Base-by-base conservation (phyloP, 2,329 filamentous ascomycete genomes). In the Aureobasidium sp. region DNA sequence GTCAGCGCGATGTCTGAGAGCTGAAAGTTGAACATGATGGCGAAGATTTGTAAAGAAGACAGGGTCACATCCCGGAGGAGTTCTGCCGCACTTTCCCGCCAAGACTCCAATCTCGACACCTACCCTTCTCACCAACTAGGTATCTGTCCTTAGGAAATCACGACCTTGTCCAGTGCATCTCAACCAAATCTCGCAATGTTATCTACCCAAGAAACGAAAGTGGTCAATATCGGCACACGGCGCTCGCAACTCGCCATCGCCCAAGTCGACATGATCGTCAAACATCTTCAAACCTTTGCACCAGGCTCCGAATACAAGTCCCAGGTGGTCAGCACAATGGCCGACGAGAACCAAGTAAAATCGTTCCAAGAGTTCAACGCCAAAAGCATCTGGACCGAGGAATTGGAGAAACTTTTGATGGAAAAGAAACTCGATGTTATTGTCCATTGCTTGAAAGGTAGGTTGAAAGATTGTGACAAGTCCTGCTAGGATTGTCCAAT, bases 371-470 rank as follows among this genome's bases (percentile, higher is more conserved):
- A 89, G 67, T 86, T 96, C 70, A 87, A 86, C 61, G 88, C 89
- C 60, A 96, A 96, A 78, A 90, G 88, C 61, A 78, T 97, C 62
- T 97, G 92, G 92, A 96, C 93, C 3, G 84, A 89, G 65, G 91
- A 96, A 76, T 79, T 97, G 53, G 92, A 96, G 74, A 85, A 85
- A 31, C 79, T 84, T 67, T 79, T 95, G 57, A 76, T 85, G 50
- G 80, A 81, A 31, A 80, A 82, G 49, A 78, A 88, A 65, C 74
- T 95, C 60, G 89, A 95, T 76, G 74, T 94, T 33, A 86, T 95
- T 64, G 88, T 95, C 60, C 92, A 97, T 76, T 90, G 85, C 62
- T 79, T 95, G 73, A 97, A 96, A 81, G 83, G 82, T 83, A 35
- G 19, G 27, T 47, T 1, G 7, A 19, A 10, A 13, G 1, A 47